Evolutionary conservation across 768 basidiomycete genomes (phyloP).

Genomic region (Calocera cornea): DNA sequence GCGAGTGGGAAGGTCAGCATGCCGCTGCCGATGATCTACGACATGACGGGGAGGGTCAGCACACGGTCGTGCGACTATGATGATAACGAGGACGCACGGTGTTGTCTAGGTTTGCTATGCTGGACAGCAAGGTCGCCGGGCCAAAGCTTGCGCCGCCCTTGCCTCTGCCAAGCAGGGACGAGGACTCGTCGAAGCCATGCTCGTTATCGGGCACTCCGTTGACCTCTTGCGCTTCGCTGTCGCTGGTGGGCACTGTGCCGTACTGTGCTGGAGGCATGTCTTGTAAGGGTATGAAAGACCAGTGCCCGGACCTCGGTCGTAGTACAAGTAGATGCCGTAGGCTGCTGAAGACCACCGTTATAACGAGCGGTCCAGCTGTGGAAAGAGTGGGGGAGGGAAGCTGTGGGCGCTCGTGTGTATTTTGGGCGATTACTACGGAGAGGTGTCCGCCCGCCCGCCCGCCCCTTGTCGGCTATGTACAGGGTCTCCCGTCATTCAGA

Average conservation of each 20-base stretch:
- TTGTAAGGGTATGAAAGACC: not conserved
- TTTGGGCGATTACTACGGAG: not conserved
- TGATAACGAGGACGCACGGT: not conserved
- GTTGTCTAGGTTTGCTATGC: constrained; percentile 13
- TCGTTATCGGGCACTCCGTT: not conserved
- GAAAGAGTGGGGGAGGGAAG: not conserved
- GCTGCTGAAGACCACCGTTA: not conserved
- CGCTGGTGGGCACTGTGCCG: not conserved
- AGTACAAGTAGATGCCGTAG: not conserved
- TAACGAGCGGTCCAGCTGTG: not conserved
- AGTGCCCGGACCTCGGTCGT: not conserved
- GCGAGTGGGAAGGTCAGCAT: constrained; percentile 27
- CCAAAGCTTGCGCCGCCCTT: not conserved
- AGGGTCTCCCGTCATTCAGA: not conserved
- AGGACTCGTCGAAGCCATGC: not conserved
- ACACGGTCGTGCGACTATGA: not conserved
- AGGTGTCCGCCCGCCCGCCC: too few species aligned
- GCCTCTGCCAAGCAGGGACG: not conserved
- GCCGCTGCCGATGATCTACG: not conserved
- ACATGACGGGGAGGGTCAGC: not conserved
- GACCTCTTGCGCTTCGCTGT: not conserved
- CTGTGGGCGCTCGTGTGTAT: not conserved
- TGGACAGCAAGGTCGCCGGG: not conserved
- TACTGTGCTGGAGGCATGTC: constrained; percentile 4
- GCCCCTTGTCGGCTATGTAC: not conserved